phyloP scores from a whole-genome alignment of 148 eudicot species.

The Rhododendron mucronatum region DNA sequence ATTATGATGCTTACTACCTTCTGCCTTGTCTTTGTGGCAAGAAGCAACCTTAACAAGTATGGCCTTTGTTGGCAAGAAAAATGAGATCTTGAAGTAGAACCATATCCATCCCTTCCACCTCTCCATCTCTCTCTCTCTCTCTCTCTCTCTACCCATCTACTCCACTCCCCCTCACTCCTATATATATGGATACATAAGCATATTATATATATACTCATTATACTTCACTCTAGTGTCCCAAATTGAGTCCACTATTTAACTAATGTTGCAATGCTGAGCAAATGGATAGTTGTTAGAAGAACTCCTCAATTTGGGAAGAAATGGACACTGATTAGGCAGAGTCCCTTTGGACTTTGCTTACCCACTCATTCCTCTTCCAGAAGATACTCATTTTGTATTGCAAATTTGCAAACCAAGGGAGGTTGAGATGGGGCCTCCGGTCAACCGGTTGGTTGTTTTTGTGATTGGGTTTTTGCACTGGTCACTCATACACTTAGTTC shows the following conservation, averaged over 20 bases:
- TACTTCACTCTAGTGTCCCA: not conserved
- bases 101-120: conserved; percentile 25
- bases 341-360: conserved; percentile 18
- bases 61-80: conserved; percentile 21
- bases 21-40: conserved; percentile 16
- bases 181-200: not conserved
- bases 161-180: not conserved
- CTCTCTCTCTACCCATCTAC: conserved; percentile 12
- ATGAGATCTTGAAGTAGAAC: conserved; percentile 26
- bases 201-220: conserved; percentile 6
- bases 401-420: not conserved
- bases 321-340: conserved; percentile 24
- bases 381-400: conserved; percentile 12
- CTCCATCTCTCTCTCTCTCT: conserved; percentile 28
- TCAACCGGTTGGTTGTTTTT: conserved; percentile 32
- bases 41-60: conserved; percentile 25
- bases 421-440: conserved; percentile 16
- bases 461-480: conserved; percentile 4
- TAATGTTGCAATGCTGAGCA: conserved; percentile 11
- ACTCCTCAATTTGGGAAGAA: not conserved
- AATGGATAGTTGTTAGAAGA: not conserved
- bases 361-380: conserved; percentile 11
- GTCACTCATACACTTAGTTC: not conserved
- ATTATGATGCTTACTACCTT: conserved; percentile 14
- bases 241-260: not conserved